These are phyloP conservation scores for Carex myosuroides DNA, from an alignment of 176 grass and related monocot species.

Conservation along the genomic window DNA sequence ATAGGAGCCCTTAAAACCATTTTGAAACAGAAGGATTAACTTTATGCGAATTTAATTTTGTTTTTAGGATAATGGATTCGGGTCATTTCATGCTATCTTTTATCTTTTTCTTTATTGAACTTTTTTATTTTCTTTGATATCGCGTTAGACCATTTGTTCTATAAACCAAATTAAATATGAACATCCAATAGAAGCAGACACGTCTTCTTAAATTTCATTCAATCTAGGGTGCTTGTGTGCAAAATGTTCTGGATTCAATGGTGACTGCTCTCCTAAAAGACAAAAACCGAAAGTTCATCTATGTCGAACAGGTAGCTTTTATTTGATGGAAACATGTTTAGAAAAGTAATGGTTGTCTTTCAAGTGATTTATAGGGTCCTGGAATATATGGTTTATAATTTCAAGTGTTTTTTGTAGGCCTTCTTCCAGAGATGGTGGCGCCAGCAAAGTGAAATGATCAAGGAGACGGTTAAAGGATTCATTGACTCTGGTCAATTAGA, in stretches of 20 bases:
- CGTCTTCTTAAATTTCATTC: neutral
- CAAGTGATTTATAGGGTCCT: neutral
- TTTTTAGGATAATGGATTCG: constrained; percentile 1
- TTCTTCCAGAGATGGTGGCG: constrained; percentile 97
- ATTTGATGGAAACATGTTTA: neutral
- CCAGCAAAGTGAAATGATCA: constrained; percentile 58
- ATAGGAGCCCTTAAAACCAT: neutral
- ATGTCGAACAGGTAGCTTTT: constrained; percentile 62
- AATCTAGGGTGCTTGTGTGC: constrained; percentile 60
- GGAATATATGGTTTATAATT: neutral
- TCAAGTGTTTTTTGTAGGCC: constrained; percentile 31
- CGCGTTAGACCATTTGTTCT: neutral
- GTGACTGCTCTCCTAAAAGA: constrained; percentile 71
- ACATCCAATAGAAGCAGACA: neutral
- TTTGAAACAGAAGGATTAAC: neutral
- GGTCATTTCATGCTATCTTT: neutral
- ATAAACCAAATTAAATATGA: neutral
- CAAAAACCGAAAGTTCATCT: constrained; percentile 85
- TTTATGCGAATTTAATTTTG: neutral
- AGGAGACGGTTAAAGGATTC: constrained; percentile 66
- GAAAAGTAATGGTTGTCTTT: constrained; percentile 7
- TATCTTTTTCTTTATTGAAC: neutral
- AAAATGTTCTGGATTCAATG: constrained; percentile 84
- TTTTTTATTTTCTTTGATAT: neutral
- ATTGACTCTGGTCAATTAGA: constrained; percentile 74